phyloP scores from a whole-genome alignment of 768 basidiomycete species.

The Dacryopinax primogenitus region DNA sequence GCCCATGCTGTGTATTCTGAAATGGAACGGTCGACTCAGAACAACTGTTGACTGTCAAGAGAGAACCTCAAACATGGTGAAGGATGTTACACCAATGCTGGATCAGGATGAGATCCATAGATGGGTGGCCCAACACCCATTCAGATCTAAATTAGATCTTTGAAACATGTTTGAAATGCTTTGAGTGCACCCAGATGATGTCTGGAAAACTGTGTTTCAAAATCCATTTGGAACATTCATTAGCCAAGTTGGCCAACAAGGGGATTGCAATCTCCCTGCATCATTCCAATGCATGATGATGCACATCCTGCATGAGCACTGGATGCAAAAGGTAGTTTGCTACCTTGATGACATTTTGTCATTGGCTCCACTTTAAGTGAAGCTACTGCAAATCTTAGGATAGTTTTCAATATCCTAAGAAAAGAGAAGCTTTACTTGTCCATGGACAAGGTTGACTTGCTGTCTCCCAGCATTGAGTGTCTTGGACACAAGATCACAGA shows the following conservation, averaged over 20 bases:
- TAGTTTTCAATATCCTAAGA: slow-evolving; percentile 26
- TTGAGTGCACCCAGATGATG: neutral
- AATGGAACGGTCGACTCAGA: slow-evolving; percentile 27
- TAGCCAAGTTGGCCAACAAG: slow-evolving; percentile 34
- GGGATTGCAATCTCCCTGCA: slow-evolving; percentile 35
- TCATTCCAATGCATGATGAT: slow-evolving; percentile 39
- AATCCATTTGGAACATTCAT: slow-evolving; percentile 28
- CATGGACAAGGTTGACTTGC: slow-evolving; percentile 27
- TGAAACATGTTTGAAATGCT: slow-evolving; percentile 13
- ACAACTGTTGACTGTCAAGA: slow-evolving; percentile 29
- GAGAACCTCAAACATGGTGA: slow-evolving; percentile 32
- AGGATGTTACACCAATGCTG: slow-evolving; percentile 33
- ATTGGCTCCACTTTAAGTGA: slow-evolving; percentile 30
- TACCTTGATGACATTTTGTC: slow-evolving; percentile 38
- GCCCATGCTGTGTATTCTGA: slow-evolving; percentile 27
- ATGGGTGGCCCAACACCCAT: slow-evolving; percentile 26
- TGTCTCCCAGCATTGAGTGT: slow-evolving; percentile 26
- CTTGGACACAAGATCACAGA: neutral
- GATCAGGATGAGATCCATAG: slow-evolving; percentile 31
- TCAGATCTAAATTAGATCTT: slow-evolving; percentile 19
- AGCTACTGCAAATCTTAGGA: slow-evolving; percentile 27
- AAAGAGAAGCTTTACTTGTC: slow-evolving; percentile 27
- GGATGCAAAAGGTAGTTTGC: slow-evolving; percentile 32
- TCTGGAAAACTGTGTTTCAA: slow-evolving; percentile 26
- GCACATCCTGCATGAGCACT: slow-evolving; percentile 28